These are phyloP conservation scores for Candida chauliodis DNA, from an alignment of 805 yeast species.

Conservation along the genomic window DNA sequence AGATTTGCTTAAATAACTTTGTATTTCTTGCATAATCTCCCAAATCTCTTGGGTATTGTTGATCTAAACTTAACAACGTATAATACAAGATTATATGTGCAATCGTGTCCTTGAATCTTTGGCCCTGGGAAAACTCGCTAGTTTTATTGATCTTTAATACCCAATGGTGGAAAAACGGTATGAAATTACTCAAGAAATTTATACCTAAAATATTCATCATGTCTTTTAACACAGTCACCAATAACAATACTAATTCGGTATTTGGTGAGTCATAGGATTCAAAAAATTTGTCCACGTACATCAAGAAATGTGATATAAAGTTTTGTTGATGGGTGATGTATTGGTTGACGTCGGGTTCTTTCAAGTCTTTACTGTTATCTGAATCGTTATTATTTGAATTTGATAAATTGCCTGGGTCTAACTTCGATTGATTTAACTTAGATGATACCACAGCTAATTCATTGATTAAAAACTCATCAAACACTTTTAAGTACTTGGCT, in stretches of 20 bases:
- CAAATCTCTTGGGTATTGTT: constrained; percentile 22
- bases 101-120: constrained; percentile 28
- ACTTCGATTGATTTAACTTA: constrained; percentile 2
- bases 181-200: constrained; percentile 42
- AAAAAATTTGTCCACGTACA: constrained; percentile 31
- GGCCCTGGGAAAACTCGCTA: constrained; percentile 7
- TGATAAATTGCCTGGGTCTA: constrained; percentile 6
- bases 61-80: constrained; percentile 24
- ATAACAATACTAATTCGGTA: constrained; percentile 19
- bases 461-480: constrained; percentile 31
- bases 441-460: constrained; percentile 19
- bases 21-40: constrained; percentile 19
- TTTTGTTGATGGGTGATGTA: constrained; percentile 41
- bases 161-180: constrained; percentile 49
- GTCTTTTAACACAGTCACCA: constrained; percentile 19
- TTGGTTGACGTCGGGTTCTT: constrained; percentile 40
- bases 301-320: constrained; percentile 36
- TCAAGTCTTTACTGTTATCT: constrained; percentile 12
- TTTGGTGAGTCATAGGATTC: constrained; percentile 19
- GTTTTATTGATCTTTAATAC: constrained; percentile 17
- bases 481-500: constrained; percentile 35
- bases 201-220: constrained; percentile 39
- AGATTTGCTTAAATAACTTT: constrained; percentile 16
- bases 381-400: constrained; percentile 2
- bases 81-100: constrained; percentile 28